Evolutionary conservation across 176 grass and related monocot genomes (phyloP).

Genomic region (Microstegium vimineum): DNA sequence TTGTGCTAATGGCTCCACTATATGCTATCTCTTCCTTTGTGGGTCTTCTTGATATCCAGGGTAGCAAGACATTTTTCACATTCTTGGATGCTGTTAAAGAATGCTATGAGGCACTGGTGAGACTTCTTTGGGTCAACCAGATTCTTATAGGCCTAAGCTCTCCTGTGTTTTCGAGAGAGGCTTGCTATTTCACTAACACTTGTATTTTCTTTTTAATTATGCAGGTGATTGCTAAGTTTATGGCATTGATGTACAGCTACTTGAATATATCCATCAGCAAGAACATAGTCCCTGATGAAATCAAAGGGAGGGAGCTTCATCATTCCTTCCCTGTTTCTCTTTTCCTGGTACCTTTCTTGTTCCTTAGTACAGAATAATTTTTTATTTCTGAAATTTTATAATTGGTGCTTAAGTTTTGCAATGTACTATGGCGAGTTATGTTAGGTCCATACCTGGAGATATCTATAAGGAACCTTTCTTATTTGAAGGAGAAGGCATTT

Average conservation of each 20-base stretch:
- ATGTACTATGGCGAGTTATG: not conserved
- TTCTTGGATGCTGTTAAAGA: slow-evolving; percentile 95
- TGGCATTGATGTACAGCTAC: slow-evolving; percentile 99
- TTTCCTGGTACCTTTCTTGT: slow-evolving; percentile 70
- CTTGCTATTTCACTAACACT: slow-evolving; percentile 21
- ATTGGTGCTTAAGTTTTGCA: not conserved
- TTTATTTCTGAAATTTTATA: not conserved
- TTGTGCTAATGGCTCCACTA: slow-evolving; percentile 89
- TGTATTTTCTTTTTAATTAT: slow-evolving; percentile 9
- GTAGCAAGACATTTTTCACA: slow-evolving; percentile 86
- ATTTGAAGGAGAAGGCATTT: not conserved
- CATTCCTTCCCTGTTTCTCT: slow-evolving; percentile 95
- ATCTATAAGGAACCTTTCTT: not conserved
- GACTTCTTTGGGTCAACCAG: slow-evolving; percentile 7
- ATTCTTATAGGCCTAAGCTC: no score
- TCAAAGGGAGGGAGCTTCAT: slow-evolving; percentile 95
- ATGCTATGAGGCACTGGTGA: slow-evolving; percentile 98
- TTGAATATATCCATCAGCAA: slow-evolving; percentile 98
- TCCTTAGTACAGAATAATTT: not conserved
- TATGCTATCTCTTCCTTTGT: slow-evolving; percentile 92
- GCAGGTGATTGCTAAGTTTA: slow-evolving; percentile 97
- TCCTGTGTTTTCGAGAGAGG: not conserved
- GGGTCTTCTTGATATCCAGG: slow-evolving; percentile 88
- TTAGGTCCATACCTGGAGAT: not conserved
- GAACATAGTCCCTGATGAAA: slow-evolving; percentile 95